phyloP scores from a whole-genome alignment of 2,329 filamentous ascomycete genomes.

The Cylindrodendrum hubeiense region DNA sequence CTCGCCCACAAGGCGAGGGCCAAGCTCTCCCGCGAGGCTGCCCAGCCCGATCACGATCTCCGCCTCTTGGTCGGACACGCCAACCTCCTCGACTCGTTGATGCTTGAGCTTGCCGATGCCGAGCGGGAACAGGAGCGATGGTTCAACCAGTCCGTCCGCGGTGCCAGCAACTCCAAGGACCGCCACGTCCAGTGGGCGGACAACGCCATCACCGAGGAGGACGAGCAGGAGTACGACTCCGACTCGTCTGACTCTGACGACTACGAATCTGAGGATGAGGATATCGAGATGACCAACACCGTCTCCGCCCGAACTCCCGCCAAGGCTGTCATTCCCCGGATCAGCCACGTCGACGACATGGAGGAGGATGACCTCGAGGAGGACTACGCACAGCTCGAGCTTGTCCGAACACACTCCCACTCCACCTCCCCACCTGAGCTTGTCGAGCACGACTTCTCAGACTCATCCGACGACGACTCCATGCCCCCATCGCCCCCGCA shows the following conservation, averaged over 20 bases:
- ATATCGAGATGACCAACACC: conserved; percentile 67
- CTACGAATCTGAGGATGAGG: conserved; percentile 67
- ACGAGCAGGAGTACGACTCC: conserved; percentile 78
- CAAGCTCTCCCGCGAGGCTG: conserved; percentile 95
- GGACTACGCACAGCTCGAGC: conserved; percentile 73
- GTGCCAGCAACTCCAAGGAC: conserved; percentile 72
- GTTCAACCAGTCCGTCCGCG: conserved; percentile 96
- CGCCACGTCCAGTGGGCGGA: conserved; percentile 92
- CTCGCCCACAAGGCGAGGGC: conserved; percentile 95
- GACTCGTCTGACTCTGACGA: conserved; percentile 66
- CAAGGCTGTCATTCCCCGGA: conserved; percentile 51
- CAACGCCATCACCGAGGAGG: conserved; percentile 77
- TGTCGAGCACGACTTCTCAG: conserved; percentile 74
- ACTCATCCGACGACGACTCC: conserved; percentile 81
- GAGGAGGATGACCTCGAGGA: conserved; percentile 70
- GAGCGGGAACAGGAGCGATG: conserved; percentile 96
- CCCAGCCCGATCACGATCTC: conserved; percentile 92
- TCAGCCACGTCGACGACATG: conserved; percentile 58
- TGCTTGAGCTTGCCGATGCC: conserved; percentile 91
- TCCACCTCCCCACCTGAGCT: conserved; percentile 77
- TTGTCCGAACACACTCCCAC: conserved; percentile 78
- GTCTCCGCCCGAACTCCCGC: conserved; percentile 52
- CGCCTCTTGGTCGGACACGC: conserved; percentile 96
- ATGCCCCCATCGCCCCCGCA: conserved; percentile 79
- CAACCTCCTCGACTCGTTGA: conserved; percentile 96